Conservation (phyloP, 768 basidiomycete species). For the Asterophora parasitica region DNA sequence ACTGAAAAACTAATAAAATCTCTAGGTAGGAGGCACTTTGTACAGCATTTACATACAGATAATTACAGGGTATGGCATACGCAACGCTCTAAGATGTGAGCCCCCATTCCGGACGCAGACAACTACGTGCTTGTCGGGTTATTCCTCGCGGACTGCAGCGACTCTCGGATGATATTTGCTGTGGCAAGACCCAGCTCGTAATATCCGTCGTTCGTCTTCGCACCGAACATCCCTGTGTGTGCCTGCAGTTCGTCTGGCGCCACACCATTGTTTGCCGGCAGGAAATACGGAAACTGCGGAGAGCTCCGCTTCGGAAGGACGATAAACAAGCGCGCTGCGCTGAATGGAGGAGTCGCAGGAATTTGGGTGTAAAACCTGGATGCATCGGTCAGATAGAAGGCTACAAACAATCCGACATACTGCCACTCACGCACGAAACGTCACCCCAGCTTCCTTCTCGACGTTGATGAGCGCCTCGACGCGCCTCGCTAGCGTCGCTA, state of each 20-base stretch:
- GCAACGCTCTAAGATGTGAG: background rate
- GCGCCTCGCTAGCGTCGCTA: constrained; percentile 52
- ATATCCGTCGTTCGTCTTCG: constrained; percentile 82
- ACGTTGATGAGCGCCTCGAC: constrained; percentile 58
- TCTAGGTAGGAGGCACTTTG: background rate
- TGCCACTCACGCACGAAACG: constrained; percentile 65
- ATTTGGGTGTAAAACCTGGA: constrained; percentile 76
- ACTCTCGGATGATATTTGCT: constrained; percentile 57
- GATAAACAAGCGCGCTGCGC: constrained; percentile 67
- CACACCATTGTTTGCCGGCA: constrained; percentile 59
- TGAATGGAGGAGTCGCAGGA: constrained; percentile 60
- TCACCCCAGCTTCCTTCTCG: constrained; percentile 56
- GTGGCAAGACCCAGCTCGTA: constrained; percentile 76
- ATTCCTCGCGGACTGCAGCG: constrained; percentile 33
- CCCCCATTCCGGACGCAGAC: background rate
- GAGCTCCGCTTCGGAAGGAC: constrained; percentile 60
- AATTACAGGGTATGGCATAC: constrained; percentile 8
- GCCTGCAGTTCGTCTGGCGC: constrained; percentile 77
- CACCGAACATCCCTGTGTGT: constrained; percentile 86
- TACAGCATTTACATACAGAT: background rate
- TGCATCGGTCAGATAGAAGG: background rate
- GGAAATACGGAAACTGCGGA: constrained; percentile 48
- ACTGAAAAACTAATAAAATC: constrained; percentile 29
- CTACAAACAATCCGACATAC: background rate
- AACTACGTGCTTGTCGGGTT: background rate